phyloP scores from a whole-genome alignment of 2,329 filamentous ascomycete genomes.

The Didymella segeticola region DNA sequence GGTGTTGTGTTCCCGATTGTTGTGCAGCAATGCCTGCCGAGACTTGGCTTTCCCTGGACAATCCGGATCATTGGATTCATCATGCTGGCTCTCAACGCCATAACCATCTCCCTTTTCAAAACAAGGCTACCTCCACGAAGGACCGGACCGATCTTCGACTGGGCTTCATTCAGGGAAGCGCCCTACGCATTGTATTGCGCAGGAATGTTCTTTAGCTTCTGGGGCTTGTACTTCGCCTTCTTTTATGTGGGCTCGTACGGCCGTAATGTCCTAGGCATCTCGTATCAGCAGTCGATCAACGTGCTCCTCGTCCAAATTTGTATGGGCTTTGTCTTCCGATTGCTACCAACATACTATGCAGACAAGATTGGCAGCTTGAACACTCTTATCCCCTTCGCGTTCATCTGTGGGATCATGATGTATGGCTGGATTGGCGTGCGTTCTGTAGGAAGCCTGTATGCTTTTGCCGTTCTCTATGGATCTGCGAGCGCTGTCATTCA shows the following conservation, averaged over 20 bases:
- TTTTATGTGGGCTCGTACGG: conserved; percentile 54
- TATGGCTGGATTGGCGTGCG: conserved; percentile 43
- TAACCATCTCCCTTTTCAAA: conserved; percentile 46
- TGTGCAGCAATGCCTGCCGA: conserved; percentile 39
- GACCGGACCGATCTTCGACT: conserved; percentile 51
- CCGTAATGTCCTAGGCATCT: conserved; percentile 55
- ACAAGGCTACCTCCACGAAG: conserved; percentile 50
- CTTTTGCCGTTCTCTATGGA: conserved; percentile 43
- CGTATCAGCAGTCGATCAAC: conserved; percentile 58
- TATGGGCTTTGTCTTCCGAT: conserved; percentile 58
- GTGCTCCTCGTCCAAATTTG: conserved; percentile 62
- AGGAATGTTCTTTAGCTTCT: conserved; percentile 47
- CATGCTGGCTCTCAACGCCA: conserved; percentile 53
- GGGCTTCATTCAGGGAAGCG: conserved; percentile 50
- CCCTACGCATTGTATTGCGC: conserved; percentile 48
- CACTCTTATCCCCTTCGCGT: conserved; percentile 57
- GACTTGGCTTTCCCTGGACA: conserved; percentile 65
- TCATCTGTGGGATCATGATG: conserved; percentile 56
- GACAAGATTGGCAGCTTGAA: conserved; percentile 53
- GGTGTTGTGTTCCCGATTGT: conserved; percentile 44
- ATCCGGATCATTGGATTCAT: conserved; percentile 68
- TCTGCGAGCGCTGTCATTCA: conserved; percentile 39
- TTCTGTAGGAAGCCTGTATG: conserved; percentile 33
- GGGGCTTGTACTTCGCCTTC: conserved; percentile 54
- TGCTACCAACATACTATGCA: conserved; percentile 53